Percentiles rank a stretch among this genome's conserved stretches.
phyloP scores from a whole-genome alignment of 768 basidiomycete genomes.

The Sporobolomyces pararoseus region DNA sequence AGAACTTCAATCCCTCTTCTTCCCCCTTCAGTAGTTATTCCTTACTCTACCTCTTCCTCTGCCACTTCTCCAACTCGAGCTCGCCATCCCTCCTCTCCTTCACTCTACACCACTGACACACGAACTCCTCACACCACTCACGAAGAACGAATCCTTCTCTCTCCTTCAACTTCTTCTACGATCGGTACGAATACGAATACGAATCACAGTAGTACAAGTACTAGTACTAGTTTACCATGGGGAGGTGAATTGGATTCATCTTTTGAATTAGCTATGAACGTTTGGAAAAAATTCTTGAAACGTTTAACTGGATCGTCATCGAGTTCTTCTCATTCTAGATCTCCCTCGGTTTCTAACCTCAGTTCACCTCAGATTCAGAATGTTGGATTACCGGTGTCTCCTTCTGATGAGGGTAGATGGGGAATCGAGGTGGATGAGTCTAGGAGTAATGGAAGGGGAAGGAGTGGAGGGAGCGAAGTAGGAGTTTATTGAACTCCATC shows the following conservation, averaged over 20 bases:
- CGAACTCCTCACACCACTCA: background rate
- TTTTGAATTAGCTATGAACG: slow-evolving; percentile 18
- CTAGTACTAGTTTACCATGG: background rate
- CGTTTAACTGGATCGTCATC: too few species aligned
- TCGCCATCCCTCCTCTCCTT: background rate
- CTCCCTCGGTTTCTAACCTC: too few species aligned
- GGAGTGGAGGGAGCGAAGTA: too few species aligned
- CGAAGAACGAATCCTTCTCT: background rate
- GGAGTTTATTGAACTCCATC: too few species aligned
- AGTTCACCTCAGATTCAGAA: too few species aligned
- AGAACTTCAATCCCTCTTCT: background rate
- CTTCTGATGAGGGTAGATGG: too few species aligned
- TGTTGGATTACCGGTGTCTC: too few species aligned
- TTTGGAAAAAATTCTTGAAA: slow-evolving; percentile 19
- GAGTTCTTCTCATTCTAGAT: too few species aligned
- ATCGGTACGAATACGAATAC: too few species aligned
- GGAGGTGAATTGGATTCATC: slow-evolving; percentile 16
- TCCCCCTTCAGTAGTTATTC: background rate
- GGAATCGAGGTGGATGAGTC: too few species aligned
- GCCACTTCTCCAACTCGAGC: background rate
- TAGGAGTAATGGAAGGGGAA: too few species aligned
- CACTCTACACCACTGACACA: background rate
- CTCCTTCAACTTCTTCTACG: background rate
- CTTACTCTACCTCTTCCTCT: slow-evolving; percentile 2
- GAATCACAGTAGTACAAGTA: too few species aligned